Evolutionary conservation across 2,329 filamentous ascomycete genomes (phyloP), one percentile per base, ranked within the genome.

Genomic region (Aspergillus vadensis): DNA sequence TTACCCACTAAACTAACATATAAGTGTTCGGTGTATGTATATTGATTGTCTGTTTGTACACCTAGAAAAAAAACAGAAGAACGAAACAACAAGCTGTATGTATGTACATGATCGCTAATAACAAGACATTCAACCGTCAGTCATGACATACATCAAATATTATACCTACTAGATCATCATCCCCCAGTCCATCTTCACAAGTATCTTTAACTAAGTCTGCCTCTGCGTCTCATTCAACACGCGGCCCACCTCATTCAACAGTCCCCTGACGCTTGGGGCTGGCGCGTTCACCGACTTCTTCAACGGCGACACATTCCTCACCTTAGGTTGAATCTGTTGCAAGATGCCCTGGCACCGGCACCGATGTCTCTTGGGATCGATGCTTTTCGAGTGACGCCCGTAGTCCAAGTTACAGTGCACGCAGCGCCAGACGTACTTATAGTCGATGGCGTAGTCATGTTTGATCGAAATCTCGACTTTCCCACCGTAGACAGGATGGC

Each of bases 341-440:
- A 99, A 76, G 0, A 76, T 74, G 4, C 85, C 82, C 70, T 87
- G 89, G 74, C 94, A 98, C 1, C 92, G 92, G 74, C 94, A 98
- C 1, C 86, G 84, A 68, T 92, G 88, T 51, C 86, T 84, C 30
- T 73, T 72, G 0, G 89, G 83, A 73, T 97, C 87, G 66, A 98
- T 91, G 72, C 91, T 95, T 77, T 89, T 91, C 15, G 89, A 92
- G 75, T 98, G 94, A 4, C 94, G 83, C 71, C 92, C 91, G 74
- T 90, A 96, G 72, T 91, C 88, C 32, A 84, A 78, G 0, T 80
- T 83, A 72, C 95, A 98, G 3, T 71, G 74, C 4, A 74, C 78
- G 73, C 94, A 98, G 44, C 84, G 81, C 94, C 95, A 98, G 19
- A 93, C 79, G 72, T 94, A 99, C 79, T 94, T 96, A 80, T 91